phyloP scores from a whole-genome alignment of 805 yeast genomes.

The Wickerhamomyces kurtzmanii region DNA sequence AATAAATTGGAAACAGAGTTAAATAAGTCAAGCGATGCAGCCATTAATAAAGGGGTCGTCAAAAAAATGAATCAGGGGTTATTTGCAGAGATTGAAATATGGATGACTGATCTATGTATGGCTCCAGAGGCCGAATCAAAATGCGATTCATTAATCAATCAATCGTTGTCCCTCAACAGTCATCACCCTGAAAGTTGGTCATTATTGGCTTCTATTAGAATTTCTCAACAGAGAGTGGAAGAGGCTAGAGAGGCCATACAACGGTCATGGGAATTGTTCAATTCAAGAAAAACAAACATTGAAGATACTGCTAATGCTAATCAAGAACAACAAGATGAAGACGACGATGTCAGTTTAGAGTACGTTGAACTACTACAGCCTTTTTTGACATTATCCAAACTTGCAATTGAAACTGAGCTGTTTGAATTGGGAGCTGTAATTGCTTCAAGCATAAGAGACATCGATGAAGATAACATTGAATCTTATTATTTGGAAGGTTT shows the following conservation, averaged over 20 bases:
- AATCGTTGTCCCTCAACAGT: conserved; percentile 51
- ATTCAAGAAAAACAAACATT: conserved; percentile 34
- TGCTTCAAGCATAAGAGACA: conserved; percentile 55
- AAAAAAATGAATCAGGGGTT: conserved; percentile 68
- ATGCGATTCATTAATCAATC: conserved; percentile 64
- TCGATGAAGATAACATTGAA: conserved; percentile 81
- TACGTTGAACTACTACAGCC: conserved; percentile 67
- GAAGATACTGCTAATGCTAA: no score
- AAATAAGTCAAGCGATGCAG: conserved; percentile 14
- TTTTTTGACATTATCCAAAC: conserved; percentile 60
- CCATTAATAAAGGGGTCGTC: conserved; percentile 27
- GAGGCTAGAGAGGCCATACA: conserved; percentile 66
- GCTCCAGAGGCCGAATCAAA: conserved; percentile 75
- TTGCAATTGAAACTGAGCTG: conserved; percentile 66
- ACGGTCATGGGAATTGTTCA: conserved; percentile 67
- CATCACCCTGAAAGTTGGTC: conserved; percentile 69
- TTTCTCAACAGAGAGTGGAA: conserved; percentile 67
- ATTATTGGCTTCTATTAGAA: conserved; percentile 74
- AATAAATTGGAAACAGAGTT: conserved; percentile 34
- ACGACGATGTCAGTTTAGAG: conserved; percentile 34
- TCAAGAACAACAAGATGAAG: conserved; percentile 20
- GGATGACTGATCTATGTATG: conserved; percentile 98
- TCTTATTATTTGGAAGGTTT: conserved; percentile 78
- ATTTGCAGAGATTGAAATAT: conserved; percentile 81
- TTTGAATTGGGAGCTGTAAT: conserved; percentile 61